Base-by-base conservation (phyloP, 495 filamentous ascomycete genomes). In the Hyphodiscus hymeniophilus region DNA sequence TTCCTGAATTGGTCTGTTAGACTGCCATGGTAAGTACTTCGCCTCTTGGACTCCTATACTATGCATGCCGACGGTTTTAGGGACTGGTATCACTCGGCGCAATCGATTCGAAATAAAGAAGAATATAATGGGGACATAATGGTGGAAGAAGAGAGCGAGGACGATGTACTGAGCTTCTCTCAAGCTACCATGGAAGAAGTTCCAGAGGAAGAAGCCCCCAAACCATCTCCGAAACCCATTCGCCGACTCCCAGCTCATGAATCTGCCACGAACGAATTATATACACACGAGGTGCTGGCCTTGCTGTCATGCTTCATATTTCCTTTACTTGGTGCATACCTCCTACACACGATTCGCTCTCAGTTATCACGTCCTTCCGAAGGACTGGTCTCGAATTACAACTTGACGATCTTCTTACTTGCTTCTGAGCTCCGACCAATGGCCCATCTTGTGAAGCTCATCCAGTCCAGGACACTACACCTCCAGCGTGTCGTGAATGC, bases 1-100 rank as follows among this genome's bases (percentile, higher is more conserved):
- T 95, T 97, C 55, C 70, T 98, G 43, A 91, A 97, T 62, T 96
- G 89, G 91, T 89, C 86, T 16, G 82, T 96, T 6, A 81, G 86
- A 46, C 65, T 89, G 47, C 94, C 92, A 57, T 98, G 92, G 91
- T 89, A 68, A 59, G 64, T 57, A 6, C 11, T 36, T 36, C 34
- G 7, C 7, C 30, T n/a, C 30, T 33, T 33, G 7, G 30, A 8
- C 8, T 33, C 8, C 7, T 33, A n/a, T 8, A n/a, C n/a, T 8
- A 8, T 33, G 30, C 30, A n/a, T 33, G 34, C 34, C 15, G 17
- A 36, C 17, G 13, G 4, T 28, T 34, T 13, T 6, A 90, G 86
- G 85, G 79, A 89, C 47, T 96, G 90, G 90, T 96, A 96, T 66
- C 75, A 82, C 45, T 78, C 85, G 0, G 84, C 90, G 0, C 87